Conservation (phyloP, 2,329 filamentous ascomycete genomes). For the Penicillium paneum region DNA sequence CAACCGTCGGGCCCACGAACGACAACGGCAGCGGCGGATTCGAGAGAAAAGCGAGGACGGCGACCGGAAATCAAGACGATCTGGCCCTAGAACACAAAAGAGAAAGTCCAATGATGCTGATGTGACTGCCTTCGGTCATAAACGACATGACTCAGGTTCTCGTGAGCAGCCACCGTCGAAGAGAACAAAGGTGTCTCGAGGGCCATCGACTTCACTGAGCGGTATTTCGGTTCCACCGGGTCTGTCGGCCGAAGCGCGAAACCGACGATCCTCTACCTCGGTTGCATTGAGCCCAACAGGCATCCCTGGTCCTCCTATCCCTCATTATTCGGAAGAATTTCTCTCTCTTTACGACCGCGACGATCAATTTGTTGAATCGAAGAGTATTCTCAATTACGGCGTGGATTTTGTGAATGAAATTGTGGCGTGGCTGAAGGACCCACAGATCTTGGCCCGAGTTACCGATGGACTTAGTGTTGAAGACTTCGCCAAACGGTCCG, state of each 20-base stretch:
- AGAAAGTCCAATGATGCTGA: slow-evolving; percentile 73
- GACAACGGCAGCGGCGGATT: slow-evolving; percentile 62
- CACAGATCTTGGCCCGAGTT: slow-evolving; percentile 64
- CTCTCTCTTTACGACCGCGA: slow-evolving; percentile 68
- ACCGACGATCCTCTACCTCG: slow-evolving; percentile 56
- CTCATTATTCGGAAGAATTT: slow-evolving; percentile 71
- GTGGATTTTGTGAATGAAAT: slow-evolving; percentile 72
- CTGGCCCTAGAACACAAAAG: slow-evolving; percentile 76
- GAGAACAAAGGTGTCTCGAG: slow-evolving; percentile 78
- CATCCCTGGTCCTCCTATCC: slow-evolving; percentile 57
- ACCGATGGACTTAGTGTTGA: slow-evolving; percentile 60
- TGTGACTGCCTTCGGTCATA: slow-evolving; percentile 52
- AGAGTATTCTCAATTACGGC: slow-evolving; percentile 74
- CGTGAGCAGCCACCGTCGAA: slow-evolving; percentile 62
- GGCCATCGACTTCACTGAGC: slow-evolving; percentile 70
- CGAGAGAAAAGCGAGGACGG: slow-evolving; percentile 57
- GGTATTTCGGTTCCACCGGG: slow-evolving; percentile 65
- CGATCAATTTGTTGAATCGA: slow-evolving; percentile 54
- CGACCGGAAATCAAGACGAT: slow-evolving; percentile 71
- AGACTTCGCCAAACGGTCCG: slow-evolving; percentile 68
- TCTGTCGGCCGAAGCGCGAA: slow-evolving; percentile 60
- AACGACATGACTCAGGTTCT: slow-evolving; percentile 55
- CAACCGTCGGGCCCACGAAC: slow-evolving; percentile 68
- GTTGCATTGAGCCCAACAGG: slow-evolving; percentile 73
- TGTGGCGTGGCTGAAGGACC: slow-evolving; percentile 74